Percentiles rank a stretch among this genome's conserved stretches.
phyloP scores from a whole-genome alignment of 2,329 filamentous ascomycete genomes.

The Venturia carpophila region DNA sequence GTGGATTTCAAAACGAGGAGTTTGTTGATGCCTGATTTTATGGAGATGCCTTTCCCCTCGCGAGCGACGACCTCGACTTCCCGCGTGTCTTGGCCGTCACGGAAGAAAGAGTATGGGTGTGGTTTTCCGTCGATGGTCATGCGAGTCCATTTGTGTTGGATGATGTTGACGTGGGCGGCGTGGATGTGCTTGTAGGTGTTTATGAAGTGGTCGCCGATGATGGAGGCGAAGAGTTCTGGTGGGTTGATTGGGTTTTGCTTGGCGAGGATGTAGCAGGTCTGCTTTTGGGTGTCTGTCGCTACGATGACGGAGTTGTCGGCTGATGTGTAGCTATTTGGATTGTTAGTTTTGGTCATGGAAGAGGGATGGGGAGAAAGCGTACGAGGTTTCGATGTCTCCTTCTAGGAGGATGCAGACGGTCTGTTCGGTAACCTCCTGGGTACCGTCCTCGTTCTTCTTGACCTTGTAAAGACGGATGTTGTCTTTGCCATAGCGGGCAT shows the following conservation, averaged over 20 bases:
- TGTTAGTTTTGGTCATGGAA: conserved; percentile 17
- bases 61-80: conserved; percentile 68
- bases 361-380: conserved; percentile 28
- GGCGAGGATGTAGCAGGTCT: conserved; percentile 81
- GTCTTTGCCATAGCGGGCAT: conserved; percentile 84
- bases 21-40: conserved; percentile 71
- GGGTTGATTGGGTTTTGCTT: conserved; percentile 89
- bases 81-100: conserved; percentile 82
- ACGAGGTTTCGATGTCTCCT: conserved; percentile 81
- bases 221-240: conserved; percentile 82
- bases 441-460: conserved; percentile 66
- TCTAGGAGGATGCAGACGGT: conserved; percentile 88
- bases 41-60: conserved; percentile 52
- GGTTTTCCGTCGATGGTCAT: conserved; percentile 80
- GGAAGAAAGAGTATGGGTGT: conserved; percentile 90
- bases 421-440: conserved; percentile 88
- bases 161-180: conserved; percentile 70
- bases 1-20: conserved; percentile 93
- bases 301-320: conserved; percentile 95
- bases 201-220: conserved; percentile 82
- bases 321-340: conserved; percentile 63
- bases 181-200: conserved; percentile 82
- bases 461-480: conserved; percentile 98
- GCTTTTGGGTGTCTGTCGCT: conserved; percentile 96
- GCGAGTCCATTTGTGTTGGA: conserved; percentile 85